Evolutionary conservation across 2,329 filamentous ascomycete species (phyloP), one percentile per base, ranked within the genome.

Genomic region (Colletotrichum costaricense): DNA sequence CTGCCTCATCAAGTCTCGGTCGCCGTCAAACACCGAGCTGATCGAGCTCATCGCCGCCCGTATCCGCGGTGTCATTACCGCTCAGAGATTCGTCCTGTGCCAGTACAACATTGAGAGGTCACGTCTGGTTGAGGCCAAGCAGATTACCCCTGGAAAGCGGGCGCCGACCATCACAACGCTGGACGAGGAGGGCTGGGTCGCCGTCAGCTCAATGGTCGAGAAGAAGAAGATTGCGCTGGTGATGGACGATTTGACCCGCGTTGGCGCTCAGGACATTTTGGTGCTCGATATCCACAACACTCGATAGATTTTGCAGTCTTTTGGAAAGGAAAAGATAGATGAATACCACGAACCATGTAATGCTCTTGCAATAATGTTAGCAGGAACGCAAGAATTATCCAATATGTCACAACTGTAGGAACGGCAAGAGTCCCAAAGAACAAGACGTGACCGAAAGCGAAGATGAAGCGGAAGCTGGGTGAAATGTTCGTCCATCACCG

Each of bases 41-140:
- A 93, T 98, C 67, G 90, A 96, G 26, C 88, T 97, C 70, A 97
- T 99, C 79, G 90, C 93, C 33, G 93, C 93, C 12, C 92, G 97
- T 79, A 98, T 99, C 80, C 90, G 91, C 73, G 97, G 97, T 82
- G 95, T 99, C 75, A 98, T 99, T 80, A 96, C 95, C 55, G 97
- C 97, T 11, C 95, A 99, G 85, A 93, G 92, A 83, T 98, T 94
- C 81, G 95, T 98, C 33, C 90, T 98, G 35, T 98, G 97, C 87
- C 95, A 97, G 81, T 99, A 98, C 88, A 99, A 99, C 85, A 91
- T 98, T 72, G 89, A 94, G 77, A 91, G 95, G 74, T 81, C 84
- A 60, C 89, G 90, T 67, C 90, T 99, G 69, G 79, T 87, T 8
- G 85, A 87, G 38, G 95, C 94, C 9, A 90, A 89, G 59, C 89